Conservation (phyloP, 306 rosid genomes). For the Trifolium fragiferum region DNA sequence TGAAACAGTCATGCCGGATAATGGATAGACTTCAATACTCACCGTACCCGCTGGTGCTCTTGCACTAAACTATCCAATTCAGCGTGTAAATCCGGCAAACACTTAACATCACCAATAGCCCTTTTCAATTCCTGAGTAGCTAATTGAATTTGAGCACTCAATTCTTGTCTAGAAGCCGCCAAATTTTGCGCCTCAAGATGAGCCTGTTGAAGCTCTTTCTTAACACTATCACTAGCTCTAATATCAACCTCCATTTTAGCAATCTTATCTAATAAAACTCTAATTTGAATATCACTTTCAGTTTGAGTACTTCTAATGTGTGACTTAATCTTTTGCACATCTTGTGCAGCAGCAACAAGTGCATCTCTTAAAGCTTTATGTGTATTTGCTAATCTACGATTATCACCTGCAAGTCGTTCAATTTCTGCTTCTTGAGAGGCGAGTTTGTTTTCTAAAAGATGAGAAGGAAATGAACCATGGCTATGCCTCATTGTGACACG, state of each 20-base stretch:
- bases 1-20: slow-evolving; percentile 23
- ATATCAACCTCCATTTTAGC: slow-evolving; percentile 65
- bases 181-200: slow-evolving; percentile 70
- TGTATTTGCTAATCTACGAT: slow-evolving; percentile 64
- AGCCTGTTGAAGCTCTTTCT: slow-evolving; percentile 72
- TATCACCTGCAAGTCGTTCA: slow-evolving; percentile 66
- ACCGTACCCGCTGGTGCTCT: slow-evolving; percentile 76
- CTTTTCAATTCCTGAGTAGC: slow-evolving; percentile 65
- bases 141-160: slow-evolving; percentile 57
- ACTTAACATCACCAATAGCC: slow-evolving; percentile 53
- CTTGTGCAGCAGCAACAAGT: slow-evolving; percentile 65
- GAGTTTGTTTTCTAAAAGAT: slow-evolving; percentile 68
- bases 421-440: slow-evolving; percentile 76
- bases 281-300: slow-evolving; percentile 80
- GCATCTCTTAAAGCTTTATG: slow-evolving; percentile 72
- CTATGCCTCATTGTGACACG: slow-evolving; percentile 64
- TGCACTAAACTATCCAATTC: slow-evolving; percentile 70
- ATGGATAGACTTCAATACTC: slow-evolving; percentile 41
- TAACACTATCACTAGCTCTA: slow-evolving; percentile 66
- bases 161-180: slow-evolving; percentile 64
- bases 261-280: slow-evolving; percentile 76
- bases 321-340: slow-evolving; percentile 63
- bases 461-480: slow-evolving; percentile 51
- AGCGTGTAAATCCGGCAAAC: slow-evolving; percentile 61
- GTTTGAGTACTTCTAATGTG: slow-evolving; percentile 84